Evolutionary conservation across 2,329 filamentous ascomycete genomes (phyloP), one percentile per base, ranked within the genome.

Genomic region (Coniochaeta sp.): DNA sequence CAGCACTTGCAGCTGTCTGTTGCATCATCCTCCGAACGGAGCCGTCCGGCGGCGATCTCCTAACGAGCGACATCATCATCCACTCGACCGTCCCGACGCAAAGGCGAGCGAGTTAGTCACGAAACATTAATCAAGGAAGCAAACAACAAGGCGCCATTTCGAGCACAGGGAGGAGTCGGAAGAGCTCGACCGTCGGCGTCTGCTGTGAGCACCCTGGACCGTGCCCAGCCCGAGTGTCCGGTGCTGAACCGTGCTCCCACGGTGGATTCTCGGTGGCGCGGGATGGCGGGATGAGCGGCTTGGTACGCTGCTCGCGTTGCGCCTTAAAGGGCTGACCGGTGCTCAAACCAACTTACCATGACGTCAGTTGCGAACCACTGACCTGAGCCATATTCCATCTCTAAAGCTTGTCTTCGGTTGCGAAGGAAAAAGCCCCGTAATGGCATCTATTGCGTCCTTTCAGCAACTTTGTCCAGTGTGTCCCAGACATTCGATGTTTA

Each of bases 191-290:
- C 6, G 19, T 47, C 24, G 19, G 43, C 16, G 43, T 47, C 26
- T 36, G 19, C 19, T 47, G n/a, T 16, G 22, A 22, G 19, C 34
- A 36, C 34, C 34, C 22, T 47, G 19, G 43, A 47, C 43, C 43
- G 43, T 47, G 43, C 43, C 47, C 47, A 52, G 8, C 22, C 47
- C 47, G 47, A 52, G 36, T 44, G 26, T 58, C 57, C 57, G 57
- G 57, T 19, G n/a, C 34, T 58, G 3, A 52, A 52, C 47, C 47
- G 38, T 40, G 38, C 43, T 22, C 43, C 43, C 43, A 33, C 61
- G 59, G 55, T 63, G 56, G 55, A 59, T 64, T 60, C 63, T 65
- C 61, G 64, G 62, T 58, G 60, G 33, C 58, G 58, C 60, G 58
- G 63, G 50, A 59, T 59, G 57, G 57, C 55, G 59, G 44, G 31